Evolutionary conservation across 139 green algal species (phyloP), one percentile per base, ranked within the genome.

Genomic region (Chlorella sp.): DNA sequence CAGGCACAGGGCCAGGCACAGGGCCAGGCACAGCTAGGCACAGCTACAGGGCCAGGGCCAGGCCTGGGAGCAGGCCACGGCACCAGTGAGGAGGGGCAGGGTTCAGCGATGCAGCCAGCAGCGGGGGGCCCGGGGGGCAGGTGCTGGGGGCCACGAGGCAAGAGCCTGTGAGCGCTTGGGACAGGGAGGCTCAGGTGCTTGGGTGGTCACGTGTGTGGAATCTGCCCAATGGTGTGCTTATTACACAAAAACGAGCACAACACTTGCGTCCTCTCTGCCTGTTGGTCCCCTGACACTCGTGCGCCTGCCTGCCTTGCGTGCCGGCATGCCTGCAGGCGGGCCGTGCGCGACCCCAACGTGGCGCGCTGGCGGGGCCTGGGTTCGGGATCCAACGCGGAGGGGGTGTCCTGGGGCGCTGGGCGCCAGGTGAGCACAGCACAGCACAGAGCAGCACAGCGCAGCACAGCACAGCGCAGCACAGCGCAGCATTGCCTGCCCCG

Each of bases 321-420:
- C 48, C 57, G 37, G 14, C 22, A 37, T 32, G 32, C 57, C 24
- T 89, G 60, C 88, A 87, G 88, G 81, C 88, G 81, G 32, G 42
- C 40, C 1, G 32, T 76, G 34, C 79, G 80, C 22, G 88, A 91
- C 30, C 26, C 82, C 26, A 71, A 69, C 14, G 22, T 88, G 22
- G 16, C 28, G 0, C 19, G 37, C 11, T 92, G 75, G 75, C 34
- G 84, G 26, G 89, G 84, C n/a, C 37, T 92, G 75, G 86, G 80
- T 19, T 84, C 42, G 7, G 89, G 89, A 11, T 36, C 57, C 30
- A 79, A 36, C 28, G 78, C 69, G 0, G 89, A 92, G 39, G 89
- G 89, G 11, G 83, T 69, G 32, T 39, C 87, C 30, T 86, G 79
- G 61, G 87, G 78, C 78, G 19, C 36, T 0, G 87, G 87, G 5